phyloP scores from a whole-genome alignment of 2,329 filamentous ascomycete species.

The Capronia epimyces region DNA sequence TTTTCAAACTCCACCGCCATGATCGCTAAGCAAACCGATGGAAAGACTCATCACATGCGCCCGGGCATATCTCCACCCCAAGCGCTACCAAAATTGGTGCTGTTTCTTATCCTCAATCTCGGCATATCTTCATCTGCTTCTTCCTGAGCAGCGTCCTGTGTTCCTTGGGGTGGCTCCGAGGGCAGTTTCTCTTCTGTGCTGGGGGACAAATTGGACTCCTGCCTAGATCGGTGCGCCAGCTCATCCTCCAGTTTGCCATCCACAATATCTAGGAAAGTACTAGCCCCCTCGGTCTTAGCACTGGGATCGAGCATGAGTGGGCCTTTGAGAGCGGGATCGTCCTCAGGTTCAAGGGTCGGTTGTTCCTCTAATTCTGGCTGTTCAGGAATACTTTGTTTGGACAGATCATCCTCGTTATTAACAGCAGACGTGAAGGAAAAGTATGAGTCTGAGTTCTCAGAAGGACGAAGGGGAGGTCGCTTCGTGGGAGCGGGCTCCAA shows the following conservation, averaged over 20 bases:
- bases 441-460: conserved; percentile 39
- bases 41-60: conserved; percentile 7
- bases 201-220: conserved; percentile 14
- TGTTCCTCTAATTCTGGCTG: conserved; percentile 16
- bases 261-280: conserved; percentile 39
- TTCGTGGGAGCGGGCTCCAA: conserved; percentile 32
- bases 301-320: conserved; percentile 42
- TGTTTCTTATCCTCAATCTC: conserved; percentile 40
- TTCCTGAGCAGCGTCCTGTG: conserved; percentile 32
- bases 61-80: conserved; percentile 34
- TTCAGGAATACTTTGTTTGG: conserved; percentile 6
- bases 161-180: conserved; percentile 32
- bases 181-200: conserved; percentile 26
- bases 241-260: conserved; percentile 41
- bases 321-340: conserved; percentile 42
- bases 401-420: background rate
- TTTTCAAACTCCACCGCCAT: background rate
- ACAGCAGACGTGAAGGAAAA: conserved; percentile 30
- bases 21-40: conserved; percentile 12
- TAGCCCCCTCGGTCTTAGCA: conserved; percentile 35
- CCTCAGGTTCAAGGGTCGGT: conserved; percentile 31
- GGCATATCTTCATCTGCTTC: conserved; percentile 25
- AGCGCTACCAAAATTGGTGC: conserved; percentile 46
- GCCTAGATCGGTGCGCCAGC: conserved; percentile 30
- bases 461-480: conserved; percentile 31